phyloP scores from a whole-genome alignment of 352 stramenopile species.

The Globisporangium spiculum region DNA sequence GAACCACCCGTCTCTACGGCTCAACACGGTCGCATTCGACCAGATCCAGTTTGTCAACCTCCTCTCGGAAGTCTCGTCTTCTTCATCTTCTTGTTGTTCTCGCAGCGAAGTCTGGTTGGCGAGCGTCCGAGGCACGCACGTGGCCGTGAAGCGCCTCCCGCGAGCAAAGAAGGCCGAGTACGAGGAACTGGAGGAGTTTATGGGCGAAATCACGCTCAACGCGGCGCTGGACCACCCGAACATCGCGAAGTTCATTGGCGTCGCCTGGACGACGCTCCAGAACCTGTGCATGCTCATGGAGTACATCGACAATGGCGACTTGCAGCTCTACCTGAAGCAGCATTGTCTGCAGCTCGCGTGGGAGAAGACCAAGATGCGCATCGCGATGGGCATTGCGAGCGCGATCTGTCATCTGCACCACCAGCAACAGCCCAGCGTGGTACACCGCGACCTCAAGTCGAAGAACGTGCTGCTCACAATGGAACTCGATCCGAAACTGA shows the following conservation, averaged over 20 bases:
- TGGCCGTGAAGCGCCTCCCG: slow-evolving; percentile 39
- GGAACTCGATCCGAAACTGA: slow-evolving; percentile 36
- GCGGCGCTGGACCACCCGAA: slow-evolving; percentile 35
- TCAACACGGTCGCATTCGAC: slow-evolving; percentile 30
- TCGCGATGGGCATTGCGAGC: slow-evolving; percentile 43
- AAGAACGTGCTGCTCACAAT: slow-evolving; percentile 28
- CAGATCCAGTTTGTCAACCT: slow-evolving; percentile 34
- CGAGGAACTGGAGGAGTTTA: slow-evolving; percentile 28
- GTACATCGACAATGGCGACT: slow-evolving; percentile 37
- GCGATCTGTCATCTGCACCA: slow-evolving; percentile 49
- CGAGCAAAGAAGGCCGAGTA: slow-evolving; percentile 13
- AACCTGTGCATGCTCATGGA: slow-evolving; percentile 49
- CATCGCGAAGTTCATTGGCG: slow-evolving; percentile 39
- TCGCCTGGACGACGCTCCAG: slow-evolving; percentile 36
- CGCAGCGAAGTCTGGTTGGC: slow-evolving; percentile 38
- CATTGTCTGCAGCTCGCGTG: slow-evolving; percentile 28
- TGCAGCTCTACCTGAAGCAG: slow-evolving; percentile 33
- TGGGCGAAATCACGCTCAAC: slow-evolving; percentile 31
- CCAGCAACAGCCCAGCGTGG: slow-evolving; percentile 31
- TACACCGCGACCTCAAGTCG: slow-evolving; percentile 33
- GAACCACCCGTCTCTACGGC: slow-evolving; percentile 23
- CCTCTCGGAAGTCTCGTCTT: slow-evolving; percentile 17
- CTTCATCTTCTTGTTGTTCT: background rate
- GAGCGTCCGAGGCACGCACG: slow-evolving; percentile 25
- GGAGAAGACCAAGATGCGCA: slow-evolving; percentile 38